These are phyloP conservation scores for Amphibolis antarctica DNA, from an alignment of 106 monocot species.

Conservation along the genomic window DNA sequence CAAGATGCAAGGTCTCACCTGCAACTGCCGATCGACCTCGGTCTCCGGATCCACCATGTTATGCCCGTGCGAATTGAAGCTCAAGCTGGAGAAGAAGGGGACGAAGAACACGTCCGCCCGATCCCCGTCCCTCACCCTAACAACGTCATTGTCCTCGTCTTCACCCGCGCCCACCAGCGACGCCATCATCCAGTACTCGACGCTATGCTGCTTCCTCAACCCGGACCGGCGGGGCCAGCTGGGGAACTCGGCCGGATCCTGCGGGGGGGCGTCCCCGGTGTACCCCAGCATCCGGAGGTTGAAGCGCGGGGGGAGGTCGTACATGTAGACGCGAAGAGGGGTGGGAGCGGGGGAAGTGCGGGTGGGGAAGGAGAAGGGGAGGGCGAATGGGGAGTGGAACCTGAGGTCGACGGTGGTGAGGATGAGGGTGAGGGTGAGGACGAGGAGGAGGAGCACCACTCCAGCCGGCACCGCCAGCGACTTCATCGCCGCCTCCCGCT, in stretches of 20 bases:
- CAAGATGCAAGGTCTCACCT: constrained; percentile 25
- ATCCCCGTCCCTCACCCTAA: constrained; percentile 51
- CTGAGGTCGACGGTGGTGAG: constrained; percentile 31
- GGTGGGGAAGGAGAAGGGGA: too few relatives aligned
- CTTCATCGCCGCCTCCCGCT: neutral
- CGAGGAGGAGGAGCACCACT: constrained; percentile 1
- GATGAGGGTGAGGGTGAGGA: constrained; percentile 21
- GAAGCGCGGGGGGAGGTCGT: constrained; percentile 82
- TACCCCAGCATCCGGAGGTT: constrained; percentile 61
- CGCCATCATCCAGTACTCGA: constrained; percentile 97
- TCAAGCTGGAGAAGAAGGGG: constrained; percentile 94
- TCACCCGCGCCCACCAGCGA: constrained; percentile 32
- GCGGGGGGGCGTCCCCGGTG: neutral
- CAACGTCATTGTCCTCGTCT: constrained; percentile 36
- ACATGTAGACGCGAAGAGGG: constrained; percentile 77
- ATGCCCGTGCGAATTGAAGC: constrained; percentile 83
- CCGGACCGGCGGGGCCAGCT: constrained; percentile 46
- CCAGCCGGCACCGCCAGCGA: neutral
- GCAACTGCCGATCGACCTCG: constrained; percentile 68
- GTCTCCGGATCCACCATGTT: constrained; percentile 97
- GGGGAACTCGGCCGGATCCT: constrained; percentile 28
- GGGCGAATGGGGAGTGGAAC: constrained; percentile 15
- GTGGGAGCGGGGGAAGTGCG: constrained; percentile 8
- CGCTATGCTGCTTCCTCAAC: constrained; percentile 85
- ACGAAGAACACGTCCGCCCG: constrained; percentile 85